phyloP scores from a whole-genome alignment of 139 green algal species.

The Chlamydomonas schloesseri region DNA sequence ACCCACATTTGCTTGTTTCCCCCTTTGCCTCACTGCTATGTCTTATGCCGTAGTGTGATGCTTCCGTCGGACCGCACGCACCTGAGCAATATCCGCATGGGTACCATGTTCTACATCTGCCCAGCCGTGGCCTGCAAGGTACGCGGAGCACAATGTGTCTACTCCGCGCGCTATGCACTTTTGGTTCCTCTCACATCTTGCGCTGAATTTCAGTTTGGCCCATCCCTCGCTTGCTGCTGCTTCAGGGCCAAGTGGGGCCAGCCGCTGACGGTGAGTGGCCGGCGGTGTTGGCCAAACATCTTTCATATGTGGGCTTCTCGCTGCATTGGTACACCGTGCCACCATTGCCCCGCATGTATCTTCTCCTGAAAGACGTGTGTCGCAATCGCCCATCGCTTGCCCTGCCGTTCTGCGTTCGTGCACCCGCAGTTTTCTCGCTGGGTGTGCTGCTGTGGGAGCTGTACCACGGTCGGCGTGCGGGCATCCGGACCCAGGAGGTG shows the following conservation, averaged over 20 bases:
- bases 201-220: no score
- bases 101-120: conserved; percentile 50
- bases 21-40: neutral
- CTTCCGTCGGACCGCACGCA: conserved; percentile 22
- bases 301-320: no score
- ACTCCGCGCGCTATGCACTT: no score
- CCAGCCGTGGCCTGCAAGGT: conserved; percentile 30
- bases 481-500: neutral
- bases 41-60: neutral
- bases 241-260: neutral
- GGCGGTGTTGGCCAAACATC: no score
- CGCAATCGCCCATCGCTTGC: no score
- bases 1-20: no score
- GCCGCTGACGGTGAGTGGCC: neutral
- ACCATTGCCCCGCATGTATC: no score
- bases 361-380: no score
- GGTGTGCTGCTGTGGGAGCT: conserved; percentile 52
- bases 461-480: conserved; percentile 38
- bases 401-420: no score
- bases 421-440: conserved; percentile 27
- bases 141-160: no score
- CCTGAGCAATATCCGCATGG: conserved; percentile 43
- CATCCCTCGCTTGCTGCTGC: no score
- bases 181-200: no score
- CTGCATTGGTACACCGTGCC: neutral